phyloP scores from a whole-genome alignment of 495 filamentous ascomycete genomes.

The Chaetomidium leptoderma region DNA sequence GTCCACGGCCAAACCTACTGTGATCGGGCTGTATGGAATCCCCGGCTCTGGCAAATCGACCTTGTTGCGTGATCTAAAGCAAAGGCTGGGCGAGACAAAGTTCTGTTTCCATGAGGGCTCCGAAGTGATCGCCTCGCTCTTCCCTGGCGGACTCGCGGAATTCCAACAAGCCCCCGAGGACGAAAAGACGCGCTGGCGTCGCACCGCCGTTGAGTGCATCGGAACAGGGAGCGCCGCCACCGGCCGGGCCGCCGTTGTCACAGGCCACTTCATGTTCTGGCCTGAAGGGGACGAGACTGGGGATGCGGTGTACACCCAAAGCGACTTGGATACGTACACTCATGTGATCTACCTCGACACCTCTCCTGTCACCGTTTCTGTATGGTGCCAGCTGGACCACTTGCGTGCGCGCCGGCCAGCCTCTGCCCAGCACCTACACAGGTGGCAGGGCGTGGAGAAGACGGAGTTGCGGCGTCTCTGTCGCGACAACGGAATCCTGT shows the following conservation, averaged over 20 bases:
- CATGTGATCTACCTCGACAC: conserved; percentile 60
- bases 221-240: conserved; percentile 34
- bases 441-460: conserved; percentile 54
- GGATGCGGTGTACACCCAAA: conserved; percentile 40
- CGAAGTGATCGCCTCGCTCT: conserved; percentile 43
- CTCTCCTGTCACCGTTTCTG: conserved; percentile 32
- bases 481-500: conserved; percentile 45
- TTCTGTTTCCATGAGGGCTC: conserved; percentile 55
- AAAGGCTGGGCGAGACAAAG: conserved; percentile 32
- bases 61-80: conserved; percentile 44
- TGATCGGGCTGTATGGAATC: conserved; percentile 60
- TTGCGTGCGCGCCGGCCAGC: conserved; percentile 34
- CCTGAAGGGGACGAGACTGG: conserved; percentile 34
- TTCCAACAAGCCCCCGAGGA: conserved; percentile 47
- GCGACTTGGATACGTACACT: conserved; percentile 50
- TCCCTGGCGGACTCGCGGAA: conserved; percentile 48
- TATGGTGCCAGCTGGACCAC: conserved; percentile 40
- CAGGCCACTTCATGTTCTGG: conserved; percentile 63
- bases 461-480: conserved; percentile 48
- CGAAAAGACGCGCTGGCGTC: conserved; percentile 42
- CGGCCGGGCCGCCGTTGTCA: conserved; percentile 47
- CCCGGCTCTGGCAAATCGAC: conserved; percentile 58
- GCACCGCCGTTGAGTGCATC: conserved; percentile 49
- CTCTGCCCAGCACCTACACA: conserved; percentile 41
- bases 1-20: conserved; percentile 28